phyloP scores from a whole-genome alignment of 2,329 filamentous ascomycete species.

The Ophidiomyces ophidiicola region DNA sequence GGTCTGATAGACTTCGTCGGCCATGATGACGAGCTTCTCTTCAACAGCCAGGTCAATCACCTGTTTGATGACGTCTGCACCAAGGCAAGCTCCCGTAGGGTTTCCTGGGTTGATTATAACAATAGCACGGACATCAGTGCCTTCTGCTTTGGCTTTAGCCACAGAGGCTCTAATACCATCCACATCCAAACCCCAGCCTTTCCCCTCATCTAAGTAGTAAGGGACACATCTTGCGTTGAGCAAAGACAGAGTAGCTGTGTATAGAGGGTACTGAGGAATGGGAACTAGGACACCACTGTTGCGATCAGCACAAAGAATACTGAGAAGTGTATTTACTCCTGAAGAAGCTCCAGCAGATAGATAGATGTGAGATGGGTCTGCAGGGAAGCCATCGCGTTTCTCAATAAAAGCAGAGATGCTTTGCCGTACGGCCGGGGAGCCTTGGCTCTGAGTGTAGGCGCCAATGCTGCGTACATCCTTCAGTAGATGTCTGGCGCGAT shows the following conservation, averaged over 20 bases:
- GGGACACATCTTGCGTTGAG: conserved; percentile 79
- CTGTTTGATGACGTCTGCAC: conserved; percentile 62
- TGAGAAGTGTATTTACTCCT: conserved; percentile 84
- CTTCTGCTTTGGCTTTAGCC: conserved; percentile 59
- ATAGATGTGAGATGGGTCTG: conserved; percentile 72
- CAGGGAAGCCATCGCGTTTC: conserved; percentile 76
- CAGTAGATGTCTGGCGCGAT: conserved; percentile 67
- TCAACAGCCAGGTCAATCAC: conserved; percentile 80
- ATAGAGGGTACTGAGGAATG: conserved; percentile 95
- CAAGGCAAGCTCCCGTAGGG: conserved; percentile 80
- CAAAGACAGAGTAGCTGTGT: conserved; percentile 81
- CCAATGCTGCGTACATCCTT: conserved; percentile 80
- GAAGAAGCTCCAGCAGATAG: conserved; percentile 84
- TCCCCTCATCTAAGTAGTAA: conserved; percentile 81
- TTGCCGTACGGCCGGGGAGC: conserved; percentile 72
- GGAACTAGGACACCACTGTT: conserved; percentile 79
- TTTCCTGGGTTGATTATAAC: conserved; percentile 98
- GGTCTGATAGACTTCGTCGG: conserved; percentile 98
- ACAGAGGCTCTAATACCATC: conserved; percentile 62
- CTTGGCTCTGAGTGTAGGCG: conserved; percentile 90
- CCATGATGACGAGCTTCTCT: conserved; percentile 77
- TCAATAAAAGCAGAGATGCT: conserved; percentile 90
- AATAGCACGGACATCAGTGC: conserved; percentile 79
- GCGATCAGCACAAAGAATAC: conserved; percentile 69
- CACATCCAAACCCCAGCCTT: conserved; percentile 78